Conservation (phyloP, 176 grass and related monocot genomes). For the Zea mays region DNA sequence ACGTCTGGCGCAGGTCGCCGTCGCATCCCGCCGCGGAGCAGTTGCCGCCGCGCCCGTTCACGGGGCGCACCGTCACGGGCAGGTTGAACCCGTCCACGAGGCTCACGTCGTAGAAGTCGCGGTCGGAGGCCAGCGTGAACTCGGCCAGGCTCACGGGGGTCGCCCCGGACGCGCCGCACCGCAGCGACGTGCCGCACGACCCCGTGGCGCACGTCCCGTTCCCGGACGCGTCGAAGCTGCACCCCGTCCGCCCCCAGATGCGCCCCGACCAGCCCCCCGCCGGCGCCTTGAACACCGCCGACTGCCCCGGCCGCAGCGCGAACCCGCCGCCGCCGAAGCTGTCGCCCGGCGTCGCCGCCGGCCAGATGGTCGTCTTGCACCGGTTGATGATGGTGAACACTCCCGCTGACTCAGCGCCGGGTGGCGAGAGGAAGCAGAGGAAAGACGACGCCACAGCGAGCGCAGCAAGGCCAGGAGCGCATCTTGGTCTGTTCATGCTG, state of each 20-base stretch:
- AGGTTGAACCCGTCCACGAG: conserved; percentile 91
- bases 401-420: conserved; percentile 28
- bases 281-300: conserved; percentile 63
- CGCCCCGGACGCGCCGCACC: conserved; percentile 38
- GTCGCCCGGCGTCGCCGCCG: conserved; percentile 58
- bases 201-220: conserved; percentile 72
- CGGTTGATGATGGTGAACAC: conserved; percentile 81
- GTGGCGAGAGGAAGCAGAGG: not conserved
- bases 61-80: conserved; percentile 15
- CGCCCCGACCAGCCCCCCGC: conserved; percentile 66
- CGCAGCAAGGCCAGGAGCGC: not conserved
- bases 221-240: conserved; percentile 56
- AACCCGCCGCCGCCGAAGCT: conserved; percentile 75
- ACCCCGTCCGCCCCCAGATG: conserved; percentile 80
- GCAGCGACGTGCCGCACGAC: conserved; percentile 36
- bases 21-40: conserved; percentile 68
- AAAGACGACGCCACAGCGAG: not conserved
- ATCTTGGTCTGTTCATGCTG: not conserved
- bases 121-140: conserved; percentile 58
- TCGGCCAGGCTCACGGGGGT: conserved; percentile 74
- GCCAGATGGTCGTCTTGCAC: conserved; percentile 84
- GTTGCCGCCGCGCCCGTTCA: conserved; percentile 48
- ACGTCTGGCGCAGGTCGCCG: conserved; percentile 51
- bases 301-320: conserved; percentile 55
- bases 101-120: conserved; percentile 99